phyloP scores from a whole-genome alignment of 2,329 filamentous ascomycete genomes.

The Venturia nashicola region DNA sequence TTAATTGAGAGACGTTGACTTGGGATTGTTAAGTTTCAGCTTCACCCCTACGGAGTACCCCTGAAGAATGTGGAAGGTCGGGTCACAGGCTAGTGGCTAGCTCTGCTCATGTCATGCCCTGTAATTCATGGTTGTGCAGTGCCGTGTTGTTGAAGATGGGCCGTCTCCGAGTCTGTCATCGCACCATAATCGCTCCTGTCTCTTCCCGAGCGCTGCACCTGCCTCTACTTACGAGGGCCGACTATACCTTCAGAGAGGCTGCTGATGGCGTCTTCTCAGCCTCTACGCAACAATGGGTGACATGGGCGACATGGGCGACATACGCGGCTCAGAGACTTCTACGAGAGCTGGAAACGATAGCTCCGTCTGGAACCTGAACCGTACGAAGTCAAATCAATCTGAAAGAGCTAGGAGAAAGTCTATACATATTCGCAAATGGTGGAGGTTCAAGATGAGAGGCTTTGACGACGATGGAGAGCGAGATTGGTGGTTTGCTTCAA shows the following conservation, averaged over 20 bases:
- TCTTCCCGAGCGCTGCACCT: background rate
- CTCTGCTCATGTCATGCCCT: background rate
- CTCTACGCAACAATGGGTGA: background rate
- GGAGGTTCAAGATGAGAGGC: conserved; percentile 10
- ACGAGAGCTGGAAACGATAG: background rate
- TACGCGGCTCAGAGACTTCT: background rate
- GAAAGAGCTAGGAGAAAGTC: background rate
- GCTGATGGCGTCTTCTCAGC: background rate
- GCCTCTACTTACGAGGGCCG: background rate
- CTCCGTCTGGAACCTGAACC: background rate
- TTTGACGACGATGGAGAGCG: conserved; percentile 12
- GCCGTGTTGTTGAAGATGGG: background rate
- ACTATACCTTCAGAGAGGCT: background rate
- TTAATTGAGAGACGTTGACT: background rate
- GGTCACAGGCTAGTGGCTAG: background rate
- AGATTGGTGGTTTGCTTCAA: conserved; percentile 37
- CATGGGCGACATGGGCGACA: background rate
- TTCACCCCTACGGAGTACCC: no score
- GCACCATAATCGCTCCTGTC: background rate
- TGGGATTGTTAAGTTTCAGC: background rate
- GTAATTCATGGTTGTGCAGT: background rate
- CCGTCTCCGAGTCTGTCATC: background rate
- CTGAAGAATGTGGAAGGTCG: background rate
- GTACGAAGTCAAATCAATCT: background rate
- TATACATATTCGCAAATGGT: conserved; percentile 4